Evolutionary conservation across 495 filamentous ascomycete genomes (phyloP).

Genomic region (Hyaloscypha finlandica): DNA sequence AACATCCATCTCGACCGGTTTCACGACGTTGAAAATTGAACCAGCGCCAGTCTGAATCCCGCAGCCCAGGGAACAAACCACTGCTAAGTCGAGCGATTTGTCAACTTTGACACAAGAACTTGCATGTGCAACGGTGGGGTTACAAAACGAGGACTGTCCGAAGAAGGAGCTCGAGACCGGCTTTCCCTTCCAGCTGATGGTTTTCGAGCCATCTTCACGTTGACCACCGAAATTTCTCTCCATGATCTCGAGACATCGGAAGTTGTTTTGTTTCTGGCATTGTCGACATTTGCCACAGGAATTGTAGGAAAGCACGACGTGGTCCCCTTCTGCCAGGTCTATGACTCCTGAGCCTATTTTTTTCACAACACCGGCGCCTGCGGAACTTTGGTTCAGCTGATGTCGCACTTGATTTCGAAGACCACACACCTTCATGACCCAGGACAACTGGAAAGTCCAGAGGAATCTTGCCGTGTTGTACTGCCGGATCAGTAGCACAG

Average conservation of each 20-base stretch:
- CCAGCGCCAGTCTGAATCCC: conserved; percentile 44
- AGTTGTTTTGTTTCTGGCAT: conserved; percentile 37
- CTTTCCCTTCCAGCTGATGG: conserved; percentile 35
- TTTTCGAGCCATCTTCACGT: conserved; percentile 49
- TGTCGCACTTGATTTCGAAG: neutral
- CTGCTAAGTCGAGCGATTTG: neutral
- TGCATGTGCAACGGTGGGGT: conserved; percentile 40
- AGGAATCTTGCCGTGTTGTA: conserved; percentile 38
- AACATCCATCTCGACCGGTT: conserved; percentile 41
- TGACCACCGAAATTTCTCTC: conserved; percentile 45
- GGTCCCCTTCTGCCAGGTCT: conserved; percentile 32
- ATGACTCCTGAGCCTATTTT: conserved; percentile 36
- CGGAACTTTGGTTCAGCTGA: neutral
- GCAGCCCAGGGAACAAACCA: conserved; percentile 3
- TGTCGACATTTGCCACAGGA: conserved; percentile 41
- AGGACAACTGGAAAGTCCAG: conserved; percentile 34
- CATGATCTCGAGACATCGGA: conserved; percentile 44
- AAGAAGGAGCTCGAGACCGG: conserved; percentile 12
- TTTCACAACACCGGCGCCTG: conserved; percentile 41
- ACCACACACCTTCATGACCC: conserved; percentile 39
- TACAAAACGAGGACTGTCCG: conserved; percentile 38
- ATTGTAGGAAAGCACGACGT: conserved; percentile 44
- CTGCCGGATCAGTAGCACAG: conserved; percentile 44
- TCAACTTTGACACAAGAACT: conserved; percentile 38
- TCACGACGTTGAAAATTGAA: conserved; percentile 48